Evolutionary conservation across 352 stramenopile species (phyloP), one percentile per base, ranked within the genome.

Genomic region (Globisporangium solare): DNA sequence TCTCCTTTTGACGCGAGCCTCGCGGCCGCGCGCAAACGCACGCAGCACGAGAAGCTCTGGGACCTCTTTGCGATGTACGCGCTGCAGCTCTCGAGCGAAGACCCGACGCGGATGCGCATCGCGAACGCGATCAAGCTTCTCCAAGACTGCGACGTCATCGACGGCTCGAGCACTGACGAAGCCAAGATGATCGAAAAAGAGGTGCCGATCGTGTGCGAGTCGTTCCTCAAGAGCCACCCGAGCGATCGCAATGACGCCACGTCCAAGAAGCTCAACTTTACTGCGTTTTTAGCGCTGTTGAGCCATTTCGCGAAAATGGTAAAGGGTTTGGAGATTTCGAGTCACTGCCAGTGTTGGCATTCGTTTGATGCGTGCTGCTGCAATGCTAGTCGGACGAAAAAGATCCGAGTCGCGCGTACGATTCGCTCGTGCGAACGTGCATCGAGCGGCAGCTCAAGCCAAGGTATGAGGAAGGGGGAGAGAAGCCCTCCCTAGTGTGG

Each of bases 11-110:
- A 90, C 27, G 73, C 63, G 24, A 90, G 73, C 47, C 71, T 90
- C 42, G 66, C 71, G 10, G 67, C 52, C 0, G 76, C 75, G 47
- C 60, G 76, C 7, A 83, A 83, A 56, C 71, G 74, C 12, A 76
- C 71, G 20, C 76, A 88, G 57, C 76, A 87, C 32, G 83, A 93
- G 51, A 72, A 78, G 41, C 65, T 93, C 15, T 93, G 82, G 82
- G 77, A 88, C 54, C 83, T 91, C 52, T 93, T 91, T 35, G 80
- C 79, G 5, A 73, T 71, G 17, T 93, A 90, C 51, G 76, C 80
- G 46, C 61, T 93, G 48, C 79, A 85, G 53, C 77, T 88, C 15
- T 89, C 78, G n/a, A 83, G 64, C 13, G 83, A 93, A 48, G 80
- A 93, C 61, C 83, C 83, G 20, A 89, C 80, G 20, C 68, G 73